Evolutionary conservation across 1,284 basidiomycete genomes (phyloP).

Genomic region (Rhodotorula sp.): DNA sequence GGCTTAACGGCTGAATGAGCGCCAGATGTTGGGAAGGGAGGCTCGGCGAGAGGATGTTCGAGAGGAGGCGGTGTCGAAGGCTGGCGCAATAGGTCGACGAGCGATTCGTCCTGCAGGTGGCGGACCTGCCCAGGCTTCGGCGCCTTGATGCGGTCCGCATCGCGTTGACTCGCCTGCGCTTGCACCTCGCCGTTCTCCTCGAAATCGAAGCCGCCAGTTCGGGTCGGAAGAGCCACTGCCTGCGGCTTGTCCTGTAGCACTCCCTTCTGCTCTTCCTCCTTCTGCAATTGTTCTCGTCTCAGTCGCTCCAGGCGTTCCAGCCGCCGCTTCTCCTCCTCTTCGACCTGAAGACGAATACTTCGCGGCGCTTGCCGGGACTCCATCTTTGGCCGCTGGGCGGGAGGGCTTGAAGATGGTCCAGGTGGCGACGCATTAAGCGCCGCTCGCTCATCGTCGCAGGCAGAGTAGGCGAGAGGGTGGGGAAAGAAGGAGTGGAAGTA

Average conservation of each 20-base stretch:
- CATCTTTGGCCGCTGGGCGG: conserved; percentile 27
- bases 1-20: conserved; percentile 13
- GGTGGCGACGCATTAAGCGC: background rate
- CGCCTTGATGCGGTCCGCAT: background rate
- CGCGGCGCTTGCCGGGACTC: conserved; percentile 33
- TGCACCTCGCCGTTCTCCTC: background rate
- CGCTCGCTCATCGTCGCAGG: conserved; percentile 35
- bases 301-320: conserved; percentile 5
- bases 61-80: conserved; percentile 22
- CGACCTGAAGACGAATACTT: conserved; percentile 17
- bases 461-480: conserved; percentile 36
- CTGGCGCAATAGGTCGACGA: conserved; percentile 30
- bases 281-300: background rate
- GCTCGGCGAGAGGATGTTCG: conserved; percentile 8
- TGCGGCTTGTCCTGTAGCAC: background rate
- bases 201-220: conserved; percentile 1
- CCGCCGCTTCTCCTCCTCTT: conserved; percentile 22
- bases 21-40: conserved; percentile 7
- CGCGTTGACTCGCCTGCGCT: background rate
- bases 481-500: conserved; percentile 45
- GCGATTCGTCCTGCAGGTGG: conserved; percentile 11
- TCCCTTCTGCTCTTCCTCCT: background rate
- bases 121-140: background rate
- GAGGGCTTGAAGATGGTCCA: too few species aligned
- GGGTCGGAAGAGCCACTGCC: background rate